Evolutionary conservation across 768 basidiomycete genomes (phyloP).

Genomic region (Suillus alpinus): DNA sequence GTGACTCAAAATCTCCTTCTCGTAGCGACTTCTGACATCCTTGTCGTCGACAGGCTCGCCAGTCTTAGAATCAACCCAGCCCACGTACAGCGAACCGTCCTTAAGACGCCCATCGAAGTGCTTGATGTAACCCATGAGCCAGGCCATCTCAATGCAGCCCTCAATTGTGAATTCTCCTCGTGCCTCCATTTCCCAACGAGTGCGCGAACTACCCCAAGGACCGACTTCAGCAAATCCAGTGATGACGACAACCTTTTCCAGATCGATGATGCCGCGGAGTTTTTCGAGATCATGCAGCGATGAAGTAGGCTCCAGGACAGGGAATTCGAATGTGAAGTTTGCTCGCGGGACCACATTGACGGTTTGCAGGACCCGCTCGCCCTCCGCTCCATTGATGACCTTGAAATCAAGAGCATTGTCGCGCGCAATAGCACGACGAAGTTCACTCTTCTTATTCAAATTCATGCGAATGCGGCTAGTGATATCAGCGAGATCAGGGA

Average conservation of each 20-base stretch:
- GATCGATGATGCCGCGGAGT: constrained; percentile 85
- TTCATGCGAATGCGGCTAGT: constrained; percentile 81
- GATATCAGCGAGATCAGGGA: constrained; percentile 92
- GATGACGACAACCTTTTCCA: constrained; percentile 94
- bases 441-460: constrained; percentile 83
- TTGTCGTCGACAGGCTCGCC: constrained; percentile 96
- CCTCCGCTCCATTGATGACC: constrained; percentile 82
- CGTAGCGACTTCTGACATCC: constrained; percentile 90
- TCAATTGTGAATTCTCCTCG: constrained; percentile 96
- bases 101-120: constrained; percentile 98
- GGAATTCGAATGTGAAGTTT: constrained; percentile 97
- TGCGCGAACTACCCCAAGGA: constrained; percentile 97
- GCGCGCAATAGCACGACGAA: constrained; percentile 88
- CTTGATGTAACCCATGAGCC: constrained; percentile 99
- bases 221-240: constrained; percentile 98
- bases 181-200: constrained; percentile 99
- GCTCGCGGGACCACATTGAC: constrained; percentile 93
- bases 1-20: constrained; percentile 89
- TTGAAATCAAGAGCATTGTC: constrained; percentile 98
- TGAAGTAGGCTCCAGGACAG: constrained; percentile 70
- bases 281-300: constrained; percentile 70
- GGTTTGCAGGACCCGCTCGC: constrained; percentile 89
- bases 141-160: constrained; percentile 99
- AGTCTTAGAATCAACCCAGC: constrained; percentile 96
- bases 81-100: constrained; percentile 88